These are phyloP conservation scores for Coniferiporia sulphurascens DNA, from an alignment of 1,284 basidiomycete species.

Conservation along the genomic window DNA sequence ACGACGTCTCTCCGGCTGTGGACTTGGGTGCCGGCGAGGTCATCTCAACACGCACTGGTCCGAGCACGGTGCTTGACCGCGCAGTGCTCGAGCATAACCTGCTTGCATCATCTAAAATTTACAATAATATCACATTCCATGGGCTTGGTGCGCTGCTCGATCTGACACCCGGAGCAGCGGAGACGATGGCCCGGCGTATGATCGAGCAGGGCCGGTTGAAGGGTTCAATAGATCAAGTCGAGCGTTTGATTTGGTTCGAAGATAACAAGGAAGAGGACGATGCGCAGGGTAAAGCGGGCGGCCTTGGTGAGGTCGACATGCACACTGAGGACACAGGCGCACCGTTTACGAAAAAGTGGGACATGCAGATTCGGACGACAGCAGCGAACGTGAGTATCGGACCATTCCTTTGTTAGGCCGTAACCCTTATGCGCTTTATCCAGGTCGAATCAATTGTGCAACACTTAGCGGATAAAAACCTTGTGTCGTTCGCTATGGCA, in stretches of 20 bases:
- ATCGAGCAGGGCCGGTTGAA: conserved; percentile 91
- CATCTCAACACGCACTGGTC: conserved; percentile 68
- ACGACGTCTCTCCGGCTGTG: conserved; percentile 26
- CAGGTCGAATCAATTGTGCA: conserved; percentile 82
- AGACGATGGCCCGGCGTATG: conserved; percentile 94
- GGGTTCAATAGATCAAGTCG: conserved; percentile 92
- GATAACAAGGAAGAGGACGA: conserved; percentile 77
- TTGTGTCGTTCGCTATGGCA: conserved; percentile 40
- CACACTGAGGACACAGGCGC: conserved; percentile 84
- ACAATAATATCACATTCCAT: conserved; percentile 90
- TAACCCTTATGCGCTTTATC: neutral
- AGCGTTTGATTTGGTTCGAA: conserved; percentile 89
- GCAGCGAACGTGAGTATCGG: conserved; percentile 66
- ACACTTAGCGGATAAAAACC: conserved; percentile 63
- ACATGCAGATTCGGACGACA: conserved; percentile 80
- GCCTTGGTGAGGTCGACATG: conserved; percentile 80
- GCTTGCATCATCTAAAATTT: conserved; percentile 90
- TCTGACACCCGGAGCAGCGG: conserved; percentile 82
- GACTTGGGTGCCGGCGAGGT: conserved; percentile 33
- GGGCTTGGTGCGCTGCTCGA: conserved; percentile 84
- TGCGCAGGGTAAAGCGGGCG: conserved; percentile 88
- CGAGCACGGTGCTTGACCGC: conserved; percentile 93
- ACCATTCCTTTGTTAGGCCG: neutral
- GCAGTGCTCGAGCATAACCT: conserved; percentile 99
- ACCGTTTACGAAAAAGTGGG: conserved; percentile 88